phyloP scores from a whole-genome alignment of 1,284 basidiomycete species.

The Ganoderma multipileum region DNA sequence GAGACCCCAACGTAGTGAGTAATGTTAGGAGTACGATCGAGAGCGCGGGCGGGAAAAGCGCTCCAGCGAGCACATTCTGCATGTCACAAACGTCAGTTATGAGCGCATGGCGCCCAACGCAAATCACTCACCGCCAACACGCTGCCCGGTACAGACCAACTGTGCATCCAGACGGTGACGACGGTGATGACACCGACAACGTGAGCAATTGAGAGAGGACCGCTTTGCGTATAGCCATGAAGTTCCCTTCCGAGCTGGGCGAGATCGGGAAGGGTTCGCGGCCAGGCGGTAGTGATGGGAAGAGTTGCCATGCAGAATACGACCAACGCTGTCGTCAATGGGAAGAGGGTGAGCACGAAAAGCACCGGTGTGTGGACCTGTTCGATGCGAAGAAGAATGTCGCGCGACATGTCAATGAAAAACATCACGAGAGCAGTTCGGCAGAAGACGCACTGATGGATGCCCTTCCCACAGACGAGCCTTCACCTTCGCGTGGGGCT shows the following conservation, averaged over 20 bases:
- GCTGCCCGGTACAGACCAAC: constrained; percentile 92
- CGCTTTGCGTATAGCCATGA: constrained; percentile 78
- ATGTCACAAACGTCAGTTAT: constrained; percentile 29
- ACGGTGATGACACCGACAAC: constrained; percentile 84
- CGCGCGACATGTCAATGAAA: constrained; percentile 27
- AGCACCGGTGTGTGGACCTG: constrained; percentile 71
- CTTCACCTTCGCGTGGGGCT: constrained; percentile 39
- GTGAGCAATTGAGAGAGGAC: constrained; percentile 64
- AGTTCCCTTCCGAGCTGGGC: constrained; percentile 77
- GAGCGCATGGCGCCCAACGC: constrained; percentile 20
- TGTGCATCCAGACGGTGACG: constrained; percentile 92
- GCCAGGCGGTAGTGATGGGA: constrained; percentile 79
- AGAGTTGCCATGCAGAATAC: constrained; percentile 60
- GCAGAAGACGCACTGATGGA: constrained; percentile 51
- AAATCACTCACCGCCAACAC: constrained; percentile 77
- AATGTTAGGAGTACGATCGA: constrained; percentile 82
- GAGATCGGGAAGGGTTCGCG: constrained; percentile 74
- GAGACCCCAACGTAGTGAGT: constrained; percentile 87
- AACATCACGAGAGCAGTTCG: constrained; percentile 31
- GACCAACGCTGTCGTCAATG: constrained; percentile 63
- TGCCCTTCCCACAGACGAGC: constrained; percentile 48
- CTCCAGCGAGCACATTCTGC: constrained; percentile 90
- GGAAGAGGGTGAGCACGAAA: constrained; percentile 71
- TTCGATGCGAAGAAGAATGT: constrained; percentile 13
- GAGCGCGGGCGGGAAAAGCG: constrained; percentile 80